Evolutionary conservation across 1,284 basidiomycete genomes (phyloP), one percentile per base, ranked within the genome.

Genomic region (Naganishia sp.): DNA sequence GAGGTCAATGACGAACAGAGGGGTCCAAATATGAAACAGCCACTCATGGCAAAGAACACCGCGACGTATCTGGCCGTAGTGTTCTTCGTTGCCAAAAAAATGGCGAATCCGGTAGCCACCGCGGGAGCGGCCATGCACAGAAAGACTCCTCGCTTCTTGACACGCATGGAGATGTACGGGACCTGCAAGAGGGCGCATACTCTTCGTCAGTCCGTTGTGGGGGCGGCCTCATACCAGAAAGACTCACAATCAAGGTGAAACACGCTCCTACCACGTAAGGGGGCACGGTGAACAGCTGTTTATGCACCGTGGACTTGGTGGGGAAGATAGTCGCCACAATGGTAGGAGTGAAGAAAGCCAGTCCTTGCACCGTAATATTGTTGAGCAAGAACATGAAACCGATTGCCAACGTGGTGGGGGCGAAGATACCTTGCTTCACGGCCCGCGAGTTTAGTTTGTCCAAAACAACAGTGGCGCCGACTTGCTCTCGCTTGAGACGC

Each of bases 251-350:
- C 10, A 79, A 46, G 1, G 72, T 71, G 23, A 71, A 71, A 21
- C 72, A 51, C 1, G 73, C 77, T 2, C 77, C 77, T 9, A 72
- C 73, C 10, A 78, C 65, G 62, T 76, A 75, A 6, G 76, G 75
- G 1, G 77, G 79, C 0, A 79, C 77, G 3, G 76, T 78, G n/a
- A 72, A 70, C 4, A 79, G 72, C 62, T 81, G 79, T 43, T 76
- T 70, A 15, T 73, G 52, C 46, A 81, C 71, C 11, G 75, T 73
- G 0, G 73, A 70, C 31, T 69, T 62, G 10, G 67, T 67, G 0
- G 80, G 80, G 70, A 76, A 81, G 66, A 81, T 75, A 2, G 73
- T 75, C 0, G 65, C 41, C 17, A 81, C 75, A 21, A 80, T 74
- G 3, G 77, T 76, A 0, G 66, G 66, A 41, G 66, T 67, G 55